Evolutionary conservation across 192 early-diverging fungal species (phyloP).

Genomic region (Backusella westeae): DNA sequence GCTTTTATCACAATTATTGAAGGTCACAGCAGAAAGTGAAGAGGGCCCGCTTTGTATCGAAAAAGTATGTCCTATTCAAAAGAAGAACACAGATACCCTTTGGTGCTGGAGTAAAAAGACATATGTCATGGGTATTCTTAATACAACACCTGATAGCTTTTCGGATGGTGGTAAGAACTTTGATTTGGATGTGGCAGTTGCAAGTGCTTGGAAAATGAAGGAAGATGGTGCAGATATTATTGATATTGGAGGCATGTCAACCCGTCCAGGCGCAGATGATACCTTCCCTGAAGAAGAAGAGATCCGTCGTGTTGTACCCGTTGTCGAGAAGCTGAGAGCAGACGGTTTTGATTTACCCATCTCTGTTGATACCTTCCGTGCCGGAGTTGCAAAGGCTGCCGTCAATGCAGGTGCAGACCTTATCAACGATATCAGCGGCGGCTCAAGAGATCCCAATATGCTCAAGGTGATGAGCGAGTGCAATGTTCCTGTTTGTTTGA

Average conservation of each 20-base stretch:
- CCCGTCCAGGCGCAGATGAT: conserved; percentile 81
- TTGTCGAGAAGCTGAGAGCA: conserved; percentile 74
- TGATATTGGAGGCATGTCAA: conserved; percentile 95
- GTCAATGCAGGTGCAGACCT: conserved; percentile 88
- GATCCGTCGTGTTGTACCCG: conserved; percentile 81
- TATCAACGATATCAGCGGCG: conserved; percentile 96
- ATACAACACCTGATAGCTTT: conserved; percentile 96
- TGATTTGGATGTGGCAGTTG: conserved; percentile 61
- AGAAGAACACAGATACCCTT: conserved; percentile 17
- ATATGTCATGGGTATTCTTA: conserved; percentile 94
- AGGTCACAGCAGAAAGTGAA: conserved; percentile 38
- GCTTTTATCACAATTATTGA: conserved; percentile 59
- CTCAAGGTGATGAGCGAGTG: conserved; percentile 70
- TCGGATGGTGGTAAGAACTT: conserved; percentile 84
- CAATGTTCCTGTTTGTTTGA: conserved; percentile 85
- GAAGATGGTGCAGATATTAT: conserved; percentile 85
- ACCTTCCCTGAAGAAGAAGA: conserved; percentile 75
- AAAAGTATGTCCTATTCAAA: conserved; percentile 51
- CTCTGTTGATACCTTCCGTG: conserved; percentile 91
- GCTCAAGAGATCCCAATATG: conserved; percentile 77
- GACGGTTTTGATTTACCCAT: conserved; percentile 67
- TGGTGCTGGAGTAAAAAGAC: conserved; percentile 70
- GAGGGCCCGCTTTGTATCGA: conserved; percentile 43
- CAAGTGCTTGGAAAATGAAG: conserved; percentile 65
- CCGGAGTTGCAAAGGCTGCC: conserved; percentile 82